Base-by-base conservation (phyloP, 371 early-diverging fungal genomes). In the Globomyces sp. region DNA sequence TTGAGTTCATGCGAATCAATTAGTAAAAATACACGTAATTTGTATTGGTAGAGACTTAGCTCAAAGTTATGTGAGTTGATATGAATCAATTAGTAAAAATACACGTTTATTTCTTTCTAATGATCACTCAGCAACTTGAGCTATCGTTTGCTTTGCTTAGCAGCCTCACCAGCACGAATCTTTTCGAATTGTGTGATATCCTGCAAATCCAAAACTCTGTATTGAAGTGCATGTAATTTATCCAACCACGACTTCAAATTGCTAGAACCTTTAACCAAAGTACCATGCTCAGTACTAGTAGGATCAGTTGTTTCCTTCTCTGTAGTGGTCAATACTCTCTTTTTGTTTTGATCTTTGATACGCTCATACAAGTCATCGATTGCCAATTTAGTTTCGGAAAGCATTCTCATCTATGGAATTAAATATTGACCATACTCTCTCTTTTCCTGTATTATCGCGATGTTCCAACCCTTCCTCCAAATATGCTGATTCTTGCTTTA, bases 321-420 rank as follows among this genome's bases (percentile, higher is more conserved):
- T 5, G 60, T 57, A 34, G 64, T 36, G n/a, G 66, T 9, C 6
- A 34, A 37, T 34, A 51, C n/a, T 9, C 24, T 13, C 59, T 39
- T 49, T 8, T 46, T 39, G 55, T 50, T 59, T 34, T 73, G 72
- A 6, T 57, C 60, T 9, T 65, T 47, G 11, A 77, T 61, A 34
- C 84, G 75, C 48, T 82, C 80, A 61, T 66, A 80, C 48, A 84
- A 68, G 70, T 84, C 80, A 74, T 80, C 71, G 55, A 84, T 84
- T 5, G 84, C 84, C 6, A 84, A 72, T 57, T 84, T 84, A 1
- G 80, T 73, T 64, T 81, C 85, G 13, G 79, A 69, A 2, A 82
- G 69, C 59, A 81, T 73, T 3, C 84, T 73, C 75, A 77, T 72
- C 78, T 82, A 55, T 8, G 37, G 24, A 49, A 34, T 40, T 63